Conservation (phyloP, 2,329 filamentous ascomycete genomes). For the Pyrenophora graminea region DNA sequence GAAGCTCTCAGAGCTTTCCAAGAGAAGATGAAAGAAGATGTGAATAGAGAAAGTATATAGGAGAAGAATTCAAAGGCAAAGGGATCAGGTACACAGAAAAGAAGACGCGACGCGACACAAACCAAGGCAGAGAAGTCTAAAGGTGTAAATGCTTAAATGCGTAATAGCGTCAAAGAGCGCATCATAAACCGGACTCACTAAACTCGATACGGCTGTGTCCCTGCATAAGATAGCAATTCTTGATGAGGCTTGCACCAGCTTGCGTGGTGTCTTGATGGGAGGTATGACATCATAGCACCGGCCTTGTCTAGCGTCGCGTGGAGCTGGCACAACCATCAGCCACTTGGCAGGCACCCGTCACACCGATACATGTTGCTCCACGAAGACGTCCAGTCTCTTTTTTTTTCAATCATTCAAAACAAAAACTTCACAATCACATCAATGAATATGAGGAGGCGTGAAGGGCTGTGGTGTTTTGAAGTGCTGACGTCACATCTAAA, state of each 20-base stretch:
- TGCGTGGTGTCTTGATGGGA: neutral
- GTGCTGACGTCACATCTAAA: slow-evolving; percentile 13
- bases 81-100: slow-evolving; percentile 1
- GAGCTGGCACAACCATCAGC: slow-evolving; percentile 6
- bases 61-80: neutral
- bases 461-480: no score
- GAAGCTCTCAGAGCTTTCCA: neutral
- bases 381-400: neutral
- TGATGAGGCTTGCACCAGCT: slow-evolving; percentile 16
- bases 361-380: neutral
- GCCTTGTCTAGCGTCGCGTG: slow-evolving; percentile 12
- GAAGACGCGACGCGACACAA: slow-evolving; percentile 11
- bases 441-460: no score
- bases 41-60: neutral
- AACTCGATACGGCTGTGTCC: slow-evolving; percentile 8
- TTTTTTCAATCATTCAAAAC: neutral
- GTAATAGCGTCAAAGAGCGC: slow-evolving; percentile 14
- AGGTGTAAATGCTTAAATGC: slow-evolving; percentile 3
- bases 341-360: slow-evolving; percentile 21
- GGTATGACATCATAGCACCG: slow-evolving; percentile 18
- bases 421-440: no score
- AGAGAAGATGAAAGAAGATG: neutral
- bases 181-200: slow-evolving; percentile 18
- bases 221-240: slow-evolving; percentile 14
- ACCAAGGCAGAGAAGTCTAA: slow-evolving; percentile 5